A percentile compares a stretch with the other conserved stretches of the same genome.
Evolutionary conservation across 2,329 filamentous ascomycete species (phyloP).

Genomic region (Trichophyton rubrum): DNA sequence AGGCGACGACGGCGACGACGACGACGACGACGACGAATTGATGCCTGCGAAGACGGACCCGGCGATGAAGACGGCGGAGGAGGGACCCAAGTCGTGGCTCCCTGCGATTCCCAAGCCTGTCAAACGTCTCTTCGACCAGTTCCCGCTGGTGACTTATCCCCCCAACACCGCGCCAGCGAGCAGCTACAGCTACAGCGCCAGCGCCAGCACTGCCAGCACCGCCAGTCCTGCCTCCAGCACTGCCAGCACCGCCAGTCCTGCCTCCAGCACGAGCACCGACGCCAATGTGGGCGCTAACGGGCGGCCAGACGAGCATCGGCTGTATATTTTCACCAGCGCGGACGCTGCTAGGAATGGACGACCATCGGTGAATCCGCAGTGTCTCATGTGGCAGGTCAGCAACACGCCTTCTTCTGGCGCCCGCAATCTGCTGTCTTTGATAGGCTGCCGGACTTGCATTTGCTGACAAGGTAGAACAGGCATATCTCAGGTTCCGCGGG

Average conservation of each 20-base stretch:
- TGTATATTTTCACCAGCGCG: slow-evolving; percentile 66
- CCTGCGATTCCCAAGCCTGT: slow-evolving; percentile 53
- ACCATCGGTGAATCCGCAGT: slow-evolving; percentile 82
- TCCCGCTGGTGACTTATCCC: slow-evolving; percentile 65
- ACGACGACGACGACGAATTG: slow-evolving; percentile 2
- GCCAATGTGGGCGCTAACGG: slow-evolving; percentile 15
- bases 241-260: too few relatives aligned
- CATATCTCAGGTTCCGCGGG: slow-evolving; percentile 66
- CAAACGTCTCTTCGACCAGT: slow-evolving; percentile 69
- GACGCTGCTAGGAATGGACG: slow-evolving; percentile 47
- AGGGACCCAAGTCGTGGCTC: slow-evolving; percentile 18
- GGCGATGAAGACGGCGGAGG: slow-evolving; percentile 14
- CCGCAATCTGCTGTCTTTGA: neutral
- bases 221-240: too few relatives aligned
- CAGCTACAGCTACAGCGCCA: too few relatives aligned
- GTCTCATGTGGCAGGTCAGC: slow-evolving; percentile 88
- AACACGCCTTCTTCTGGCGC: neutral
- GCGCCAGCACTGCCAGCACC: neutral
- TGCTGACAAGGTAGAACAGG: slow-evolving; percentile 37
- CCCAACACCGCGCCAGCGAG: slow-evolving; percentile 61
- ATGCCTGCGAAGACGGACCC: slow-evolving; percentile 2
- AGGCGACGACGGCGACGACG: neutral
- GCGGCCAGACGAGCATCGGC: slow-evolving; percentile 39
- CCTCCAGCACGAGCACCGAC: too few relatives aligned
- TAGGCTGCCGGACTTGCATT: neutral